These are phyloP conservation scores for Populus trichocarpa DNA, from an alignment of 441 rosid species.

Conservation along the genomic window DNA sequence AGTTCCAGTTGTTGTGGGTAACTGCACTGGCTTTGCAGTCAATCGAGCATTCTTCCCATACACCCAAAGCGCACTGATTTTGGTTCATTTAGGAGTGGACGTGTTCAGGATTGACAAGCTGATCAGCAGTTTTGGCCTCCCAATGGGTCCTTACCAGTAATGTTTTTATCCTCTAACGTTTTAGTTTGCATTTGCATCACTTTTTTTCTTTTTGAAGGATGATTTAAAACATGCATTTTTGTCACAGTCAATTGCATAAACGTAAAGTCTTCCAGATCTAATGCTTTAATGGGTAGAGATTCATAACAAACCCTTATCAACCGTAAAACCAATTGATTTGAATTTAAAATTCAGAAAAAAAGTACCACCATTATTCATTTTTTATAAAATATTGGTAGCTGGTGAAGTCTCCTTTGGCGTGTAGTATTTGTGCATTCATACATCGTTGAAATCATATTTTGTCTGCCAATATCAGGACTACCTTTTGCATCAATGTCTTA, in stretches of 20 bases:
- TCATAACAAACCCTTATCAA: not conserved
- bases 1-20: conserved; percentile 93
- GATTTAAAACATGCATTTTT: not conserved
- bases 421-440: not conserved
- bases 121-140: conserved; percentile 80
- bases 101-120: conserved; percentile 79
- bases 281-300: not conserved
- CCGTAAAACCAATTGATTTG: not conserved
- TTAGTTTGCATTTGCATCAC: conserved; percentile 11
- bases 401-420: not conserved
- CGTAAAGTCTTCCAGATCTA: not conserved
- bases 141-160: conserved; percentile 96
- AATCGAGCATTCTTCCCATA: conserved; percentile 93
- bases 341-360: not conserved
- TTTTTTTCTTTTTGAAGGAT: not conserved
- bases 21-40: conserved; percentile 95
- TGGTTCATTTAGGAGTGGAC: conserved; percentile 82
- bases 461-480: not conserved
- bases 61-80: conserved; percentile 62
- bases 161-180: conserved; percentile 23
- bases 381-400: not conserved
- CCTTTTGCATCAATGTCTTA: not conserved
- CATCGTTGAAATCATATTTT: not conserved
- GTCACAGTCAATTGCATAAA: not conserved
- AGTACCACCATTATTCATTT: not conserved